A percentile compares a stretch with the other conserved stretches of the same genome.
Evolutionary conservation across 768 basidiomycete species (phyloP).

Genomic region (Cystofilobasidium macerans): DNA sequence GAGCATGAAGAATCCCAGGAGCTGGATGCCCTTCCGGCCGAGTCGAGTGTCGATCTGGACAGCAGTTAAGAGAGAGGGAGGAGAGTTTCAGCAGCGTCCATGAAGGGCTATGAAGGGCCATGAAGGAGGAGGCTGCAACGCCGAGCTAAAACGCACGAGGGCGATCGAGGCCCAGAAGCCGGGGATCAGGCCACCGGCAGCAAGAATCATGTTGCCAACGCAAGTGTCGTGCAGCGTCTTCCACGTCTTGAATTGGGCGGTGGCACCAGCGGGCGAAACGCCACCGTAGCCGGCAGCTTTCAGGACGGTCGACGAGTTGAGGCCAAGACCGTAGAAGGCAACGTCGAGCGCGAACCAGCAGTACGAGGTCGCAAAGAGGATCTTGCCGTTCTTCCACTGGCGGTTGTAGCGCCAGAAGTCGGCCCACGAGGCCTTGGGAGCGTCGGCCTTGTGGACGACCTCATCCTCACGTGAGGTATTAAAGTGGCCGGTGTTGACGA

Average conservation of each 20-base stretch:
- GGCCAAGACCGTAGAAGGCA: slow-evolving; percentile 77
- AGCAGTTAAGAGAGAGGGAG: no score
- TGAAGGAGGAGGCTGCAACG: no score
- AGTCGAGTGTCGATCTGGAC: no score
- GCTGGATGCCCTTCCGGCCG: slow-evolving; percentile 67
- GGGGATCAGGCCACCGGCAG: slow-evolving; percentile 39
- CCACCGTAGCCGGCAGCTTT: slow-evolving; percentile 57
- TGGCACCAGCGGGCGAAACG: slow-evolving; percentile 25
- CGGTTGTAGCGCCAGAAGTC: slow-evolving; percentile 59
- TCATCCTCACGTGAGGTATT: slow-evolving; percentile 48
- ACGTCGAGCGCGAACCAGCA: slow-evolving; percentile 69
- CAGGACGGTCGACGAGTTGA: slow-evolving; percentile 70
- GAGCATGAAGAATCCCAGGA: slow-evolving; percentile 34
- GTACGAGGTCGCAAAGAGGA: slow-evolving; percentile 64
- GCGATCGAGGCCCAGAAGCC: slow-evolving; percentile 39
- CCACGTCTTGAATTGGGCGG: slow-evolving; percentile 30
- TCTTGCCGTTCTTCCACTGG: slow-evolving; percentile 65
- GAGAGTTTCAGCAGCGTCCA: no score
- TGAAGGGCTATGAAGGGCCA: no score
- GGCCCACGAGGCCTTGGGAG: slow-evolving; percentile 55
- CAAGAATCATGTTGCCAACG: slow-evolving; percentile 38
- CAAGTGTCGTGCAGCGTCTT: slow-evolving; percentile 36
- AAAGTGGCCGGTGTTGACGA: slow-evolving; percentile 46
- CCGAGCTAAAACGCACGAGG: slow-evolving; percentile 44
- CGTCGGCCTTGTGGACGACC: slow-evolving; percentile 50